Base-by-base conservation (phyloP, 1,284 basidiomycete species). In the Mrakiaceae sp. region DNA sequence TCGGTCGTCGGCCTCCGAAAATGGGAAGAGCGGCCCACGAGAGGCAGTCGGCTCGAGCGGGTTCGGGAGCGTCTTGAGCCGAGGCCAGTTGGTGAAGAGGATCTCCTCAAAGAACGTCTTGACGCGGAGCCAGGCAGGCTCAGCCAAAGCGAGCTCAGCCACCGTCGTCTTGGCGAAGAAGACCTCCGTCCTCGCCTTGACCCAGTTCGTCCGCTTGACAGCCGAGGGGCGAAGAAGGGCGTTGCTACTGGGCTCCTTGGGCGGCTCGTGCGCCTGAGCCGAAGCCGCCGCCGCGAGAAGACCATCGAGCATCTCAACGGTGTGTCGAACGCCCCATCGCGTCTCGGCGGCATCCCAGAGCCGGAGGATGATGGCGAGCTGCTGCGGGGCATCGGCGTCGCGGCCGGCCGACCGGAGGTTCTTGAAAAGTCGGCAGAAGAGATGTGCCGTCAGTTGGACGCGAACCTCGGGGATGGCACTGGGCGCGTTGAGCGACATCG, bases 291-390 rank as follows among this genome's bases (percentile, higher is more conserved):
- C 78, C 57, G 82, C 79, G 51, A 89, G 79, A 12, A 90, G 70
- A 62, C 84, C 78, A 52, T 79, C 78, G 63, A 90, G 78, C 44
- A 84, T 81, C 54, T 75, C 72, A 2, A 77, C 72, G 64, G 85
- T 81, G 0, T 84, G 85, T 1, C 74, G 70, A 0, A 84, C 76
- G 7, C 75, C 78, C 71, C 85, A 89, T 4, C 86, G 70, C 0
- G 72, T 65, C 1, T 76, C 74, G 74, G 87, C 80, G 14, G 80
- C 71, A 27, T 83, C 82, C 83, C 84, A 89, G 6, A 88, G 69
- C 53, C 76, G 76, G 71, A 85, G 85, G 2, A 84, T 79, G 2
- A 80, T 73, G 68, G 85, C 84, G 0, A 84, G 84, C 4, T 27
- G 27, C 27, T 27, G 27, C 27, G 27, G 27, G 27, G 27, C 27